Percentiles rank a stretch among this genome's conserved stretches.
phyloP scores from a whole-genome alignment of 2,329 filamentous ascomycete genomes.

The Sarocladium kiliense region DNA sequence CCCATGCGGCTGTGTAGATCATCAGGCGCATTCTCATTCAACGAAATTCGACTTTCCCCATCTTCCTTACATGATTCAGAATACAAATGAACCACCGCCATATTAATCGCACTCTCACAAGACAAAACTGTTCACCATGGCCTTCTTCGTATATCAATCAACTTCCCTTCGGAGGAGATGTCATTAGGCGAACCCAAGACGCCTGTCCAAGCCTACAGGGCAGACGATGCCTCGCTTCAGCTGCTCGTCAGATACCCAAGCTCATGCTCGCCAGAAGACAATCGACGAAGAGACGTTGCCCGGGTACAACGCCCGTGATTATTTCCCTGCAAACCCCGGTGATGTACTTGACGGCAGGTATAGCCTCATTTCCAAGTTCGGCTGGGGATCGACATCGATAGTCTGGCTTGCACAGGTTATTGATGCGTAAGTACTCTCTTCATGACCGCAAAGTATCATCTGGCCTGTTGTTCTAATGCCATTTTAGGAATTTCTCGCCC shows the following conservation, averaged over 20 bases:
- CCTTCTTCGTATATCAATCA: too few species aligned
- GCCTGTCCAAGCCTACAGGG: too few species aligned
- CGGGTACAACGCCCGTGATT: conserved; percentile 18
- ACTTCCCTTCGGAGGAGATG: too few species aligned
- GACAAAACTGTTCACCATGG: too few species aligned
- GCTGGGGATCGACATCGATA: conserved; percentile 30
- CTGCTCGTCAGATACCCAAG: conserved; percentile 10
- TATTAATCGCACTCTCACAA: too few species aligned
- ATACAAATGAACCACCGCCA: too few species aligned
- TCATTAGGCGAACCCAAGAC: too few species aligned
- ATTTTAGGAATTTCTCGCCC: neutral
- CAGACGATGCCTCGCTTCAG: neutral
- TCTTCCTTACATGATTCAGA: too few species aligned
- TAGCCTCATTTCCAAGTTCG: conserved; percentile 28
- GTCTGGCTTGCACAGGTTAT: conserved; percentile 28
- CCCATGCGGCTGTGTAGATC: neutral
- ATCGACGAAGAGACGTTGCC: conserved; percentile 20
- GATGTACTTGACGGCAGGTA: conserved; percentile 27
- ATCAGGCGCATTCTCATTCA: too few species aligned
- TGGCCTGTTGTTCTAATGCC: neutral
- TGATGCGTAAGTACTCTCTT: neutral
- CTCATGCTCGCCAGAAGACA: conserved; percentile 11
- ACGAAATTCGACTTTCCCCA: too few species aligned
- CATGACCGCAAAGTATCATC: neutral
- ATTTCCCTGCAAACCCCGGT: conserved; percentile 24